These are phyloP conservation scores for Xylaria scruposa DNA, from an alignment of 495 filamentous ascomycete genomes.

Conservation along the genomic window DNA sequence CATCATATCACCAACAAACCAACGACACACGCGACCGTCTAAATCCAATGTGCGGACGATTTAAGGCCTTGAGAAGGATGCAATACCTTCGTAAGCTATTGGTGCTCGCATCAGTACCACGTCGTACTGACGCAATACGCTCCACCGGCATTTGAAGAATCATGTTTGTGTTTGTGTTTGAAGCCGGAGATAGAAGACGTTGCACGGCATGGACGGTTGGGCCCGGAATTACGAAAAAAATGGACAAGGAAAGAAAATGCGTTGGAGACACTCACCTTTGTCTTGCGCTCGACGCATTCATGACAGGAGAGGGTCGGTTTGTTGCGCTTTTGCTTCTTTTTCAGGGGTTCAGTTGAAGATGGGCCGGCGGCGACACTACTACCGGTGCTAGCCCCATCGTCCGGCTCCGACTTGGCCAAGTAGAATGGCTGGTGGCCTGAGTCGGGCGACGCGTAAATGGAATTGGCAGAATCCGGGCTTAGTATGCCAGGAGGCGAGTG, in stretches of 20 bases:
- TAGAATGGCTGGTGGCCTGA: slow-evolving; percentile 37
- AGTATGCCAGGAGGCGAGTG: slow-evolving; percentile 38
- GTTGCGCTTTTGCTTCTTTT: slow-evolving; percentile 75
- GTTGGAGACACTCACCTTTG: slow-evolving; percentile 57
- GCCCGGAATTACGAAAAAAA: not conserved
- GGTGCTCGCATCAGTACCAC: slow-evolving; percentile 48
- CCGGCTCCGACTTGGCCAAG: slow-evolving; percentile 42
- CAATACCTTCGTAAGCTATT: slow-evolving; percentile 19
- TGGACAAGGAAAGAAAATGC: not conserved
- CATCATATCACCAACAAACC: slow-evolving; percentile 11
- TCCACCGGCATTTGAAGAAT: slow-evolving; percentile 19
- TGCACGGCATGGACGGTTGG: not conserved
- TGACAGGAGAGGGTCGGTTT: slow-evolving; percentile 76
- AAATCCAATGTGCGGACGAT: slow-evolving; percentile 5
- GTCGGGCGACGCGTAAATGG: slow-evolving; percentile 50
- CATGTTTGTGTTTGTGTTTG: slow-evolving; percentile 21
- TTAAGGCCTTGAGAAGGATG: slow-evolving; percentile 30
- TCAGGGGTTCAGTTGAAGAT: slow-evolving; percentile 43
- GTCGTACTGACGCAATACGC: slow-evolving; percentile 37
- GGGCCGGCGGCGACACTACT: slow-evolving; percentile 41
- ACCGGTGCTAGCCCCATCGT: slow-evolving; percentile 37
- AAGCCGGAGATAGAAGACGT: slow-evolving; percentile 27
- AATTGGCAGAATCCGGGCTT: slow-evolving; percentile 44
- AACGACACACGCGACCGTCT: slow-evolving; percentile 16
- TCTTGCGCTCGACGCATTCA: slow-evolving; percentile 75